Evolutionary conservation across 768 basidiomycete genomes (phyloP).

Genomic region (Termitomyces sp.): DNA sequence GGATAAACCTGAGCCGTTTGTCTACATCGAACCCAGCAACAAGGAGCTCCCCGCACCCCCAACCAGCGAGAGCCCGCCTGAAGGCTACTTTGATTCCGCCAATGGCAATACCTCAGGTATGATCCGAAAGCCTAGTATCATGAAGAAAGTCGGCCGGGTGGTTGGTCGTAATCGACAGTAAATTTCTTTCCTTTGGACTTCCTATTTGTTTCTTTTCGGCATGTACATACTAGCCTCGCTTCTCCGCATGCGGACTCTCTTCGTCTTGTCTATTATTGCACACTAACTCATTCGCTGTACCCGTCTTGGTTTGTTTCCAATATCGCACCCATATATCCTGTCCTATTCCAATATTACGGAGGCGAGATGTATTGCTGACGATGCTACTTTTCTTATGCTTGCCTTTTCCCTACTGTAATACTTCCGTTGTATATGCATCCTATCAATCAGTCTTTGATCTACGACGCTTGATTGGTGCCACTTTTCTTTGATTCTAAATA

Average conservation of each 20-base stretch:
- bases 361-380: constrained; percentile 13
- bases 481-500: background rate
- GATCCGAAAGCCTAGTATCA: constrained; percentile 71
- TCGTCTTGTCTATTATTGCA: constrained; percentile 11
- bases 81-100: constrained; percentile 51
- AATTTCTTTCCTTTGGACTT: background rate
- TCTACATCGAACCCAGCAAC: constrained; percentile 60
- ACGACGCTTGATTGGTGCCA: background rate
- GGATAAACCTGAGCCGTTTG: constrained; percentile 53
- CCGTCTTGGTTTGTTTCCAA: constrained; percentile 17
- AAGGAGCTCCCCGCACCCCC: constrained; percentile 55
- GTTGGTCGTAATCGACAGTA: constrained; percentile 53
- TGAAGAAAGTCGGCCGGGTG: constrained; percentile 76
- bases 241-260: background rate
- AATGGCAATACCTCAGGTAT: constrained; percentile 40
- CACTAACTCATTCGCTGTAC: constrained; percentile 15
- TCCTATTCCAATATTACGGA: background rate
- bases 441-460: no score
- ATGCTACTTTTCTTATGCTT: background rate
- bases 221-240: constrained; percentile 6
- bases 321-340: constrained; percentile 13
- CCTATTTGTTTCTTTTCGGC: background rate
- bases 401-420: background rate
- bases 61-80: constrained; percentile 21
- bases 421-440: constrained; percentile 9